Conservation (phyloP, 441 rosid genomes). For the Populus hybrid region DNA sequence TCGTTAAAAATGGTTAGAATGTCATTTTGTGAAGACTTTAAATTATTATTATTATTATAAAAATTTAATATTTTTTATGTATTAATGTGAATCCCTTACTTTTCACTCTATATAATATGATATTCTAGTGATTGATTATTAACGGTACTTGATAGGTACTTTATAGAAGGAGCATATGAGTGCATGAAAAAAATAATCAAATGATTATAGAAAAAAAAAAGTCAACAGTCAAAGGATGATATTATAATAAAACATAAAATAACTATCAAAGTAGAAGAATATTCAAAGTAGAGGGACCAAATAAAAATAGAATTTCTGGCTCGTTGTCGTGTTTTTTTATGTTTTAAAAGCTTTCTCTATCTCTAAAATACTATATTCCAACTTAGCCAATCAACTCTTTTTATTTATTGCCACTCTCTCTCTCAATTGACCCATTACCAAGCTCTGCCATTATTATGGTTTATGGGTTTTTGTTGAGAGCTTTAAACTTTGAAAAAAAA, state of each 20-base stretch:
- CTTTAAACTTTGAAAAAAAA: neutral
- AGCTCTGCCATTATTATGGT: constrained; percentile 5
- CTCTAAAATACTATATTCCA: constrained; percentile 7
- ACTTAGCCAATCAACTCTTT: neutral
- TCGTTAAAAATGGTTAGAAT: neutral
- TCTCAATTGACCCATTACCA: constrained; percentile 6
- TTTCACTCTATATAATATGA: neutral
- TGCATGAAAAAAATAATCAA: neutral
- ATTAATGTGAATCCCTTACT: neutral
- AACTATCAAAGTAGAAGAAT: neutral
- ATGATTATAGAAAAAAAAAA: neutral
- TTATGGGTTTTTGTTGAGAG: constrained; percentile 26
- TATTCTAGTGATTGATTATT: neutral
- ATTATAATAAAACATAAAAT: too few relatives aligned
- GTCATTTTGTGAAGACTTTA: neutral
- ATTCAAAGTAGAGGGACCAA: neutral
- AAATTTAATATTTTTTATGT: neutral
- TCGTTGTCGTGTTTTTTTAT: neutral
- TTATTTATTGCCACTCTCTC: constrained; percentile 12
- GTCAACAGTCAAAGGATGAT: neutral
- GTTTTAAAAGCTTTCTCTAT: neutral
- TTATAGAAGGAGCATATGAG: too few relatives aligned
- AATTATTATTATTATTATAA: too few relatives aligned
- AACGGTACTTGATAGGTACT: neutral
- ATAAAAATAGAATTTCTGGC: too few relatives aligned